phyloP scores from a whole-genome alignment of 208 protist genomes.

The Leishmania braziliensis region DNA sequence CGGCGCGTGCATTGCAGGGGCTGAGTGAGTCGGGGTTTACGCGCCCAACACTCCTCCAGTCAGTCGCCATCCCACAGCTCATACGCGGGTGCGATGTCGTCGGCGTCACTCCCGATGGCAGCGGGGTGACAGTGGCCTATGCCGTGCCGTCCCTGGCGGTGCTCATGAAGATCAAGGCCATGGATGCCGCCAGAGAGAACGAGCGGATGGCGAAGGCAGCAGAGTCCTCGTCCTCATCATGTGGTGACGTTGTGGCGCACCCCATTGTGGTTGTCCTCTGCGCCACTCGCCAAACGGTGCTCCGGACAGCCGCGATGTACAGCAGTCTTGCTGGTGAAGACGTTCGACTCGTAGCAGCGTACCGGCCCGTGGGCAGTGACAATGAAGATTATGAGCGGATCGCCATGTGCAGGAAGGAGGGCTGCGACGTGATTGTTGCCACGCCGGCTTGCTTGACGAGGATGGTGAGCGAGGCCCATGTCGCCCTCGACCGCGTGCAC shows the following conservation, averaged over 20 bases:
- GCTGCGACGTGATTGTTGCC: conserved; percentile 92
- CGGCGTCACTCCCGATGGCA: conserved; percentile 94
- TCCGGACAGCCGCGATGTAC: conserved; percentile 96
- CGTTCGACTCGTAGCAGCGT: conserved; percentile 53
- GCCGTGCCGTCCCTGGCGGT: conserved; percentile 88
- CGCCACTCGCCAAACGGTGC: conserved; percentile 96
- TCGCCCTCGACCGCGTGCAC: conserved; percentile 73
- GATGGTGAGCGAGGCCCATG: conserved; percentile 39
- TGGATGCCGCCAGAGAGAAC: neutral
- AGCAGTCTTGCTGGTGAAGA: conserved; percentile 51
- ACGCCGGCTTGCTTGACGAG: conserved; percentile 80
- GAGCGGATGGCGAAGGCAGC: neutral
- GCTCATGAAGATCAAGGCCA: conserved; percentile 20
- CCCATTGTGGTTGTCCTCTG: conserved; percentile 95
- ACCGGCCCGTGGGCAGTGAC: conserved; percentile 1
- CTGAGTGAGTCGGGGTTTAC: conserved; percentile 45
- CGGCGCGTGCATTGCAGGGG: conserved; percentile 41
- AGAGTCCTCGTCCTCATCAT: neutral
- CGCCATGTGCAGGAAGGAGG: conserved; percentile 54
- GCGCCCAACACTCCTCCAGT: conserved; percentile 84
- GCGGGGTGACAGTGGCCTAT: conserved; percentile 97
- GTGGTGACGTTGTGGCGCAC: conserved; percentile 21
- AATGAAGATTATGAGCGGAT: conserved; percentile 84
- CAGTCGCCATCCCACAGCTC: conserved; percentile 75
- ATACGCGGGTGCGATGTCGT: conserved; percentile 92